phyloP scores from a whole-genome alignment of 495 filamentous ascomycete species.

The Lasiosphaeria miniovina region DNA sequence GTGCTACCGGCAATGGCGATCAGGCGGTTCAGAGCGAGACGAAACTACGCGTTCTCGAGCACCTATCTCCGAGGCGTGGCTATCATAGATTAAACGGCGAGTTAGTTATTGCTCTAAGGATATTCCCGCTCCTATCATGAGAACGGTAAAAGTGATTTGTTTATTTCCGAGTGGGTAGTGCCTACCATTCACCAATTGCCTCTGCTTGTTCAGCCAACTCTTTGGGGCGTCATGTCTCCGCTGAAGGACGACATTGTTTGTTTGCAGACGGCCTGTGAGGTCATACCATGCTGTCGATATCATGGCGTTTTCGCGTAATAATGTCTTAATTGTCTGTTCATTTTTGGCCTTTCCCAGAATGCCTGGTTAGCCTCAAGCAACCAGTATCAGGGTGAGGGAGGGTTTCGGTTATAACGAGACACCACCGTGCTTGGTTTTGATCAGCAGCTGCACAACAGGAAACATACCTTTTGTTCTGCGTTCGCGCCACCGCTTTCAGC shows the following conservation, averaged over 20 bases:
- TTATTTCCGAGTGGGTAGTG: not conserved
- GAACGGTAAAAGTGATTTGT: no score
- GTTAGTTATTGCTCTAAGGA: not conserved
- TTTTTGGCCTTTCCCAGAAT: conserved; percentile 44
- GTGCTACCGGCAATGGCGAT: conserved; percentile 4
- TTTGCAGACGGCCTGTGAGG: conserved; percentile 77
- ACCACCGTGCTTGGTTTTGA: no score
- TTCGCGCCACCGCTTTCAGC: conserved; percentile 41
- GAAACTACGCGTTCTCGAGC: conserved; percentile 23
- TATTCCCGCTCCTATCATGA: no score
- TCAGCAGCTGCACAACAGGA: not conserved
- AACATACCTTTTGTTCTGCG: conserved; percentile 49
- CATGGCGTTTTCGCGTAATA: conserved; percentile 78
- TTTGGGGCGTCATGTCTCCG: conserved; percentile 71
- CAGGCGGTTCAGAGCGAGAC: not conserved
- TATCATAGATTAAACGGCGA: conserved; percentile 13
- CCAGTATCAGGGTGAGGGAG: not conserved
- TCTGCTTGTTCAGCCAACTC: conserved; percentile 90
- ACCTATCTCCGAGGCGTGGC: conserved; percentile 50
- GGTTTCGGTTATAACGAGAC: not conserved
- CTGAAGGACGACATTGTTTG: conserved; percentile 77
- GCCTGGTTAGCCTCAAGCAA: not conserved
- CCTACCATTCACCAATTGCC: conserved; percentile 64
- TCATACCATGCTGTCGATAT: conserved; percentile 93
- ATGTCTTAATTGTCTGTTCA: conserved; percentile 63